Conservation (phyloP, 78 protist genomes). For the Pigoraptor vietnamica region DNA sequence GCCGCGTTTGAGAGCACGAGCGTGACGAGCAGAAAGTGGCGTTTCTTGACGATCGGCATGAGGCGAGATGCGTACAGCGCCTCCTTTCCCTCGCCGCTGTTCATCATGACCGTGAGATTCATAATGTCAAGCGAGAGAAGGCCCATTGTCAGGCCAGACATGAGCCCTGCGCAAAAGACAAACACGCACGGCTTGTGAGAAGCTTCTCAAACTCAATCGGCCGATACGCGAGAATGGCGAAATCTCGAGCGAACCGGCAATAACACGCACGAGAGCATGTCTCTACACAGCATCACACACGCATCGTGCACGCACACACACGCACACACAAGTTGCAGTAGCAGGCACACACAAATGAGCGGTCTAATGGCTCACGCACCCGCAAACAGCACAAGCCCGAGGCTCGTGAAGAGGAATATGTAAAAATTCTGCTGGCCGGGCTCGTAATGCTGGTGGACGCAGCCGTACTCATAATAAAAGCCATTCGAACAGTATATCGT, state of each 20-base stretch:
- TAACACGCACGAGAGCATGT: too few relatives aligned
- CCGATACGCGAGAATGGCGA: too few relatives aligned
- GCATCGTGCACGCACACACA: too few relatives aligned
- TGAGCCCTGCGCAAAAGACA: slow-evolving; percentile 29
- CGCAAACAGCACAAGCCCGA: not conserved
- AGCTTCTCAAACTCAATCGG: too few relatives aligned
- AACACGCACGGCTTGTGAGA: too few relatives aligned
- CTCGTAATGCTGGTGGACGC: not conserved
- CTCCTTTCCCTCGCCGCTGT: not conserved
- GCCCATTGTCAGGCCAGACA: slow-evolving; percentile 65
- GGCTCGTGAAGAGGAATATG: not conserved
- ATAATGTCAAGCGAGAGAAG: slow-evolving; percentile 51
- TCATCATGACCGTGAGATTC: slow-evolving; percentile 3
- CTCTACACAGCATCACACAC: too few relatives aligned
- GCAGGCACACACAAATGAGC: too few relatives aligned
- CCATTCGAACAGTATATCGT: not conserved
- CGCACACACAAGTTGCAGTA: too few relatives aligned
- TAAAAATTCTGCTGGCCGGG: not conserved
- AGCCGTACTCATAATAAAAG: not conserved
- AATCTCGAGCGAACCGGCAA: too few relatives aligned
- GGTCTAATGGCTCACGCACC: too few relatives aligned
- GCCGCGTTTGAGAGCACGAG: slow-evolving; percentile 60
- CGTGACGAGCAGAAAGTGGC: slow-evolving; percentile 63
- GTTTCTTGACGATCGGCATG: slow-evolving; percentile 9
- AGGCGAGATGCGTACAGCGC: not conserved